Percentiles rank a stretch among this genome's conserved stretches.
These are phyloP conservation scores for Backusella psychrophila DNA, from an alignment of 192 early-diverging fungal species.

Conservation along the genomic window DNA sequence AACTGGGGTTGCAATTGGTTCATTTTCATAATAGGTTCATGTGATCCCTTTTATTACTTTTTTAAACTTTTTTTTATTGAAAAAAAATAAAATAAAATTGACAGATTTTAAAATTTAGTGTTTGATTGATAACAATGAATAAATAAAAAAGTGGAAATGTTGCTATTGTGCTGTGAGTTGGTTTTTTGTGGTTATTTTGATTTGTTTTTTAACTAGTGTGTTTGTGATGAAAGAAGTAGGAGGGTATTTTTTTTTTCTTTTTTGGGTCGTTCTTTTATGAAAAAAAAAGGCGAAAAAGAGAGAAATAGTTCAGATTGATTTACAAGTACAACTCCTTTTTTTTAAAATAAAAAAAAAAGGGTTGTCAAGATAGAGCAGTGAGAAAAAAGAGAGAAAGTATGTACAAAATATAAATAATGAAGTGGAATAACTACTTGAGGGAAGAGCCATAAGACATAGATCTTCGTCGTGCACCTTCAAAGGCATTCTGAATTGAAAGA, in stretches of 20 bases:
- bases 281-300: not conserved
- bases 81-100: not conserved
- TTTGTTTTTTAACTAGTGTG: no score
- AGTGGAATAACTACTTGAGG: not conserved
- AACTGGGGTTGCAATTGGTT: not conserved
- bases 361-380: not conserved
- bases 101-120: not conserved
- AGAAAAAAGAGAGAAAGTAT: not conserved
- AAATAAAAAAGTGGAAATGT: not conserved
- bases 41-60: not conserved
- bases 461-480: conserved; percentile 36
- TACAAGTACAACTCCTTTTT: not conserved
- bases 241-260: not conserved
- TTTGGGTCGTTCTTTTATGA: not conserved
- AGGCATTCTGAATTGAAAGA: conserved; percentile 35
- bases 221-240: not conserved
- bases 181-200: not conserved
- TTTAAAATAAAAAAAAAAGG: not conserved
- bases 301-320: not conserved
- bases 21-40: not conserved
- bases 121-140: not conserved
- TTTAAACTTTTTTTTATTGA: not conserved
- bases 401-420: not conserved
- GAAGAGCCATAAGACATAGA: conserved; percentile 34
- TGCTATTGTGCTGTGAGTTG: not conserved